Conservation (phyloP, 108 stramenopile species). For the Cyclotella choctawhatcheeana region DNA sequence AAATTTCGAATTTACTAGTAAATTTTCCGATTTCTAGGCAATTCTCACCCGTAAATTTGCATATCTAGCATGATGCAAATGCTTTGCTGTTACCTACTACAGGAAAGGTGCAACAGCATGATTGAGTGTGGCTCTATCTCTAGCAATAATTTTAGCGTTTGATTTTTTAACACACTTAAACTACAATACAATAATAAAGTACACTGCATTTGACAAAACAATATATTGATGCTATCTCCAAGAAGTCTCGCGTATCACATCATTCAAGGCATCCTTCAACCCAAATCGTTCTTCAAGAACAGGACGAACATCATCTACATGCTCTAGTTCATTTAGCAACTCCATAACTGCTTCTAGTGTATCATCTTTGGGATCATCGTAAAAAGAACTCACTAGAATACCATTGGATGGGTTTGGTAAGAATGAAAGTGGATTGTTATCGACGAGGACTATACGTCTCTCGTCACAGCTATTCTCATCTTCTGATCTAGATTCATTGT, state of each 20-base stretch:
- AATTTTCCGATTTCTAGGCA: no score
- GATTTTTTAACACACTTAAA: conserved; percentile 6
- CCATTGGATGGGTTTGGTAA: conserved; percentile 95
- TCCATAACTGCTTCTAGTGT: conserved; percentile 92
- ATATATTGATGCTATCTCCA: conserved; percentile 18
- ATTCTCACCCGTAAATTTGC: no score
- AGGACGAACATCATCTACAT: conserved; percentile 92
- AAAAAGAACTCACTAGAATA: conserved; percentile 98
- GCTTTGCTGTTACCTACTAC: no score
- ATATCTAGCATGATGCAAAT: no score
- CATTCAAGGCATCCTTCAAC: conserved; percentile 71
- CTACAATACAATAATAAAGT: neutral
- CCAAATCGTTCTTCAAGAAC: conserved; percentile 86
- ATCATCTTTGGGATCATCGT: conserved; percentile 93
- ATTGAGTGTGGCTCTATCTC: no score
- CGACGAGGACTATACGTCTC: conserved; percentile 93
- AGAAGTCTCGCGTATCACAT: conserved; percentile 37
- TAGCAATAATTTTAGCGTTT: no score
- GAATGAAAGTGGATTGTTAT: conserved; percentile 96
- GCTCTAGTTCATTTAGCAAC: conserved; percentile 88
- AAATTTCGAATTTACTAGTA: no score
- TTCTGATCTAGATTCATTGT: neutral
- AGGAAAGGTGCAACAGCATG: no score
- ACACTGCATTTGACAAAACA: neutral
- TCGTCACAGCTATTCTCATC: conserved; percentile 37